phyloP scores from a whole-genome alignment of 2,329 filamentous ascomycete genomes.

The Fusarium miscanthi region DNA sequence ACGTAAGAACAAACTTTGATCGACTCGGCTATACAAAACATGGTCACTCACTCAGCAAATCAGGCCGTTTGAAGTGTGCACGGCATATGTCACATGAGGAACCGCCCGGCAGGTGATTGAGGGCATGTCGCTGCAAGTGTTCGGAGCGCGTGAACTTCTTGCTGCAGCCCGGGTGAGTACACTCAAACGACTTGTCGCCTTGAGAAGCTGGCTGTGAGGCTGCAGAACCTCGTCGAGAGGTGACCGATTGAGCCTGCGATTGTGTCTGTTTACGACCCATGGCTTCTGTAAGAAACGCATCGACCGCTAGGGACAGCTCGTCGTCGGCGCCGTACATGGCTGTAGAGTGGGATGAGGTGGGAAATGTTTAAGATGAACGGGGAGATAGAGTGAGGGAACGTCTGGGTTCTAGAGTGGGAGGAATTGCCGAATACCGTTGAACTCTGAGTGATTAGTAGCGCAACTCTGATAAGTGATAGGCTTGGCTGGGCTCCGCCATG shows the following conservation, averaged over 20 bases:
- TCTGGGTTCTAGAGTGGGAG: slow-evolving; percentile 9
- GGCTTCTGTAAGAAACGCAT: slow-evolving; percentile 11
- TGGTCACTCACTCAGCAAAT: slow-evolving; percentile 54
- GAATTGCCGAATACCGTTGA: background rate
- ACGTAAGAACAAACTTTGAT: background rate
- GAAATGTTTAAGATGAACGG: slow-evolving; percentile 8
- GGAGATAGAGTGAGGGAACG: background rate
- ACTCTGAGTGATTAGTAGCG: background rate
- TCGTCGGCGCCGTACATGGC: slow-evolving; percentile 8
- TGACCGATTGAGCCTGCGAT: background rate
- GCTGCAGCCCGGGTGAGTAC: slow-evolving; percentile 58
- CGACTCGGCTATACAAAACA: background rate
- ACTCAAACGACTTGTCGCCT: slow-evolving; percentile 45
- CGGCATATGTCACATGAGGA: slow-evolving; percentile 68
- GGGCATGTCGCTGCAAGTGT: slow-evolving; percentile 66
- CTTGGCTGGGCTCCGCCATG: background rate
- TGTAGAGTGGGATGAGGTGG: slow-evolving; percentile 19
- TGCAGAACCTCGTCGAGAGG: background rate
- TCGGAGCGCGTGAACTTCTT: slow-evolving; percentile 68
- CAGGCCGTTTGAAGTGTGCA: slow-evolving; percentile 70
- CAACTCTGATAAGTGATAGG: slow-evolving; percentile 7
- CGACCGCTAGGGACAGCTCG: slow-evolving; percentile 15
- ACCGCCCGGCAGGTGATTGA: slow-evolving; percentile 66
- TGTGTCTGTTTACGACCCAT: slow-evolving; percentile 10
- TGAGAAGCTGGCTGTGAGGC: background rate